A percentile compares a stretch with the other conserved stretches of the same genome.
phyloP scores from a whole-genome alignment of 2,329 filamentous ascomycete species.

The Coniochaeta sp. region DNA sequence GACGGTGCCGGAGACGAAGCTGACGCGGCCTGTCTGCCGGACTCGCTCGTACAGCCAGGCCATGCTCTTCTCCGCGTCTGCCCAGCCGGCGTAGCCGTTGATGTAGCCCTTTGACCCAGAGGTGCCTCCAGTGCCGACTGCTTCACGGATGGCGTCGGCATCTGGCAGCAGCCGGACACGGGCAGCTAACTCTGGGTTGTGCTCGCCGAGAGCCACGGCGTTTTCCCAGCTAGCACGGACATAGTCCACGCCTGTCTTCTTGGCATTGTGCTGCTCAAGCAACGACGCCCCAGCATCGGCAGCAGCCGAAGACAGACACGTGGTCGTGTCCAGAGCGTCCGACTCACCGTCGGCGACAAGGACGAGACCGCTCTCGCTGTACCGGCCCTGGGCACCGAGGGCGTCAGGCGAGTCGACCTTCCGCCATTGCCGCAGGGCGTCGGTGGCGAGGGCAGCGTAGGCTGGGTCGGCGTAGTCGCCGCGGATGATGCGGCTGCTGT shows the following conservation, averaged over 20 bases:
- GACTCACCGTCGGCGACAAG: constrained; percentile 47
- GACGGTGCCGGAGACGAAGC: constrained; percentile 45
- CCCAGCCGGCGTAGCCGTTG: constrained; percentile 73
- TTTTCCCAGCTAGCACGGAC: constrained; percentile 55
- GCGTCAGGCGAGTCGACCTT: constrained; percentile 42
- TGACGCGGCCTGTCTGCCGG: constrained; percentile 45
- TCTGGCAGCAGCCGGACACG: constrained; percentile 37
- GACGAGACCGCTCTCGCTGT: constrained; percentile 62
- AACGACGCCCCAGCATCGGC: neutral
- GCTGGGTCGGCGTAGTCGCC: constrained; percentile 74
- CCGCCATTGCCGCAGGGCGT: constrained; percentile 65
- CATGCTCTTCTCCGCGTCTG: constrained; percentile 67
- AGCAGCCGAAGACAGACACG: constrained; percentile 5
- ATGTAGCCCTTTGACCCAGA: constrained; percentile 64
- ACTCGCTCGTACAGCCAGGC: constrained; percentile 51
- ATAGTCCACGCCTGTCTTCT: constrained; percentile 48
- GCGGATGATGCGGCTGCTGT: constrained; percentile 57
- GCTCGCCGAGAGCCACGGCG: constrained; percentile 41
- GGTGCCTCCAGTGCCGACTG: constrained; percentile 38
- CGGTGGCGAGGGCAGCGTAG: constrained; percentile 67
- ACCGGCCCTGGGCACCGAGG: constrained; percentile 57
- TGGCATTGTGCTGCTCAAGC: constrained; percentile 22
- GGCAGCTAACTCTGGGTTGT: constrained; percentile 25
- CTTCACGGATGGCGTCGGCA: constrained; percentile 33
- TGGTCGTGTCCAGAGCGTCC: constrained; percentile 1